These are phyloP conservation scores for Puccinia coronata DNA, from an alignment of 1,284 basidiomycete genomes.

Conservation along the genomic window DNA sequence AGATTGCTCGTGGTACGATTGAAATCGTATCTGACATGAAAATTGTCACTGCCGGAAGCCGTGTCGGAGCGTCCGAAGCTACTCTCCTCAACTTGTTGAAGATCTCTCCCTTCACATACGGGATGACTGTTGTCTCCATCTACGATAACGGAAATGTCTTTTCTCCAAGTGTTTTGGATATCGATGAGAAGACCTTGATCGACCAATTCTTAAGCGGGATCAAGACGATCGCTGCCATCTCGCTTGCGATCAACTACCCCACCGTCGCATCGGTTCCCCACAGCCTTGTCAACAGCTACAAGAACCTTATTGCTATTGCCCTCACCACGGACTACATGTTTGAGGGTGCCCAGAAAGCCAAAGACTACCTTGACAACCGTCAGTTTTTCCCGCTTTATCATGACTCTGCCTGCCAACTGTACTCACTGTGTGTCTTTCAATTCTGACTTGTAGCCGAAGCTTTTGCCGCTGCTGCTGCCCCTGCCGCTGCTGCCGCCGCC, in stretches of 20 bases:
- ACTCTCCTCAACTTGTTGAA: constrained; percentile 99
- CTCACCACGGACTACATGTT: constrained; percentile 93
- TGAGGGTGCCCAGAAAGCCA: constrained; percentile 69
- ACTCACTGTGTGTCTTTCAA: neutral
- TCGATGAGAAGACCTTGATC: constrained; percentile 86
- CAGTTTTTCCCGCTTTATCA: neutral
- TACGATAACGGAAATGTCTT: constrained; percentile 90
- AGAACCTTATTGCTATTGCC: constrained; percentile 90
- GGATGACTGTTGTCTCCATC: constrained; percentile 87
- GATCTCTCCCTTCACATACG: constrained; percentile 74
- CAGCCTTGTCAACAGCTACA: constrained; percentile 97
- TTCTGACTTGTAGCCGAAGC: constrained; percentile 38
- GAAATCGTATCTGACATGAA: constrained; percentile 98
- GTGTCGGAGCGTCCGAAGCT: constrained; percentile 92
- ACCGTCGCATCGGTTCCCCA: constrained; percentile 91
- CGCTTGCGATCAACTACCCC: constrained; percentile 90
- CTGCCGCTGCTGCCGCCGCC: constrained; percentile 36
- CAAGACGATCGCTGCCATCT: constrained; percentile 94
- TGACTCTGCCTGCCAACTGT: neutral
- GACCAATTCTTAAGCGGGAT: constrained; percentile 87
- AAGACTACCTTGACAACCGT: constrained; percentile 50
- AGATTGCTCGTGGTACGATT: constrained; percentile 98
- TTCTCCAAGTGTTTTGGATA: constrained; percentile 77
- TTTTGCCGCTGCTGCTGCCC: constrained; percentile 49
- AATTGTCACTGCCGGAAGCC: constrained; percentile 80